Conservation (phyloP, 306 rosid species). For the Fragaria ananassa region DNA sequence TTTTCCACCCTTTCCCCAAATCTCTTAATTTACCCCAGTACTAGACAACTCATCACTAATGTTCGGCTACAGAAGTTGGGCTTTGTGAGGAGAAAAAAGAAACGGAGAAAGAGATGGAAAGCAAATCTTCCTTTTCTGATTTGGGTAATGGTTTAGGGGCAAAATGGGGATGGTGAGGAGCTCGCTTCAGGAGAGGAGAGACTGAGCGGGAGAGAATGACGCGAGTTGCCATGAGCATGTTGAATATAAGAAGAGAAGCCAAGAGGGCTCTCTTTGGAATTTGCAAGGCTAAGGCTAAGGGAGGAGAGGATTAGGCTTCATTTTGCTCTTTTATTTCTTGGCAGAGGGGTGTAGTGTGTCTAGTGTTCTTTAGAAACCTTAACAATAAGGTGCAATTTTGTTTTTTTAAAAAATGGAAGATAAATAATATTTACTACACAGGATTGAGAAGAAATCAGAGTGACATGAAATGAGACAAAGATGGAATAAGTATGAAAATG, state of each 20-base stretch:
- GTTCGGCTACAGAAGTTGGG: not conserved
- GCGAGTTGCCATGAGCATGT: slow-evolving; percentile 65
- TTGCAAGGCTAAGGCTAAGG: not conserved
- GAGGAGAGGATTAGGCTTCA: not conserved
- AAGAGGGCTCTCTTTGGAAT: not conserved
- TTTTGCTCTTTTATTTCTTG: not conserved
- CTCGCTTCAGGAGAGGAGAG: slow-evolving; percentile 42
- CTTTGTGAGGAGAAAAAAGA: not conserved
- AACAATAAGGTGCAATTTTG: too few relatives aligned
- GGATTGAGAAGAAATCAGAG: too few relatives aligned
- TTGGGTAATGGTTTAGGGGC: slow-evolving; percentile 37
- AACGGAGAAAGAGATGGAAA: not conserved
- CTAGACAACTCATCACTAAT: not conserved
- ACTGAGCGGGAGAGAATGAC: slow-evolving; percentile 36
- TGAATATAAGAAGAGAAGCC: slow-evolving; percentile 45
- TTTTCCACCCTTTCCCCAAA: not conserved
- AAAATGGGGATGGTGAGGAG: slow-evolving; percentile 18
- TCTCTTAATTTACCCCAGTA: not conserved
- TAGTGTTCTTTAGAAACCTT: too few relatives aligned
- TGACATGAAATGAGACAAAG: too few relatives aligned
- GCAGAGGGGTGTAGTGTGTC: not conserved
- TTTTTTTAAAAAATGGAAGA: too few relatives aligned
- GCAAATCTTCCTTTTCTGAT: not conserved
- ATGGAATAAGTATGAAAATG: too few relatives aligned
- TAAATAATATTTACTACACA: too few relatives aligned